phyloP scores from a whole-genome alignment of 495 filamentous ascomycete genomes.

The Lasiosphaeria hispida region DNA sequence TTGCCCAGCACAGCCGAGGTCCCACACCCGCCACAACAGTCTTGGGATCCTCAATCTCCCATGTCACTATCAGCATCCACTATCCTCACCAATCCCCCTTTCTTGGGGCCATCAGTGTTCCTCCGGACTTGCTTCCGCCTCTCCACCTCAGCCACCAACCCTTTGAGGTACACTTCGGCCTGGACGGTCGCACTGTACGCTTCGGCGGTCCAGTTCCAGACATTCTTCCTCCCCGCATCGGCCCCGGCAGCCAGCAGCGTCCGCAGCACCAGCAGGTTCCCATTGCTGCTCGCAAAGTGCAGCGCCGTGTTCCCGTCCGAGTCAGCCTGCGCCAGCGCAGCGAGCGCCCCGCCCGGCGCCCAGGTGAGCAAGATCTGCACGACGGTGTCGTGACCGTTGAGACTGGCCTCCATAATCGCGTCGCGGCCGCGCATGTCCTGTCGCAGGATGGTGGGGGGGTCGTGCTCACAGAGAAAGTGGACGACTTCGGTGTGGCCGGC shows the following conservation, averaged over 20 bases:
- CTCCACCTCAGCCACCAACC: conserved; percentile 57
- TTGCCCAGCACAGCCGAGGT: too few relatives aligned
- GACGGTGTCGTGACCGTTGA: conserved; percentile 56
- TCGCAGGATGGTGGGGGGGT: conserved; percentile 45
- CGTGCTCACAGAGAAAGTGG: conserved; percentile 49
- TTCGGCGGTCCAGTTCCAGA: conserved; percentile 69
- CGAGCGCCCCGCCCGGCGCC: conserved; percentile 43
- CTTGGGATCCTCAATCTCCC: too few relatives aligned
- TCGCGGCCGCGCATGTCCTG: conserved; percentile 57
- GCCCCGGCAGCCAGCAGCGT: conserved; percentile 67
- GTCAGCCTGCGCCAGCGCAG: conserved; percentile 54
- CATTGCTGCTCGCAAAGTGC: conserved; percentile 65
- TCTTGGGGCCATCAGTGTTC: conserved; percentile 32
- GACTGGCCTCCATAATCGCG: conserved; percentile 56
- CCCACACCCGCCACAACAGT: too few relatives aligned
- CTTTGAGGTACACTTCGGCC: conserved; percentile 72
- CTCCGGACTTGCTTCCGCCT: conserved; percentile 33
- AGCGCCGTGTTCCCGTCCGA: conserved; percentile 72
- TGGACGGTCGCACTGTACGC: conserved; percentile 70
- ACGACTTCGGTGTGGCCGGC: conserved; percentile 61
- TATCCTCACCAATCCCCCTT: conserved; percentile 35
- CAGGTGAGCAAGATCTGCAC: conserved; percentile 59
- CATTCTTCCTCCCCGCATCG: conserved; percentile 61
- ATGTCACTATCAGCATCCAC: too few relatives aligned
- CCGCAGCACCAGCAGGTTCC: conserved; percentile 69